phyloP scores from a whole-genome alignment of 2,329 filamentous ascomycete genomes.

The Pyricularia pennisetigena region DNA sequence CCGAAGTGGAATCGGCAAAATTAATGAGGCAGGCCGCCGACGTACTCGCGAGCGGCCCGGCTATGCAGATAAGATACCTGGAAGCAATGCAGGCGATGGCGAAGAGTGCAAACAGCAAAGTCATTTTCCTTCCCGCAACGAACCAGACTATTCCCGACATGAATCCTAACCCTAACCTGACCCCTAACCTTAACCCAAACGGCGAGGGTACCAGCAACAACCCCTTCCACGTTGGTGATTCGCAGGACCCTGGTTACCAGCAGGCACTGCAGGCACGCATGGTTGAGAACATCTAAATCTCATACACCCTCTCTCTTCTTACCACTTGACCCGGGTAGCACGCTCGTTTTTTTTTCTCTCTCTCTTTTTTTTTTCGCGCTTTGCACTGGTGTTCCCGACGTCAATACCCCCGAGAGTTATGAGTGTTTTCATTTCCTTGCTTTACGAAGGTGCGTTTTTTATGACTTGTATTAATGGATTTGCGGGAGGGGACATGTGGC shows the following conservation, averaged over 20 bases:
- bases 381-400: neutral
- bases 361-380: neutral
- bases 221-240: conserved; percentile 40
- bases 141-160: conserved; percentile 47
- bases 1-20: conserved; percentile 93
- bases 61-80: conserved; percentile 97
- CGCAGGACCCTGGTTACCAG: conserved; percentile 56
- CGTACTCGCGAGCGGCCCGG: conserved; percentile 81
- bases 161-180: conserved; percentile 20
- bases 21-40: conserved; percentile 90
- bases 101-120: conserved; percentile 80
- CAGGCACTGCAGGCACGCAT: conserved; percentile 72
- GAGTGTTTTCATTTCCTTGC: neutral
- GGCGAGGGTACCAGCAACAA: conserved; percentile 32
- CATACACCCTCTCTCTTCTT: neutral
- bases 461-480: neutral
- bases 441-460: neutral
- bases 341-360: neutral
- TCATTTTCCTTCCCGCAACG: conserved; percentile 67
- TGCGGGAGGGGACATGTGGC: neutral
- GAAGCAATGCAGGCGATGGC: conserved; percentile 99
- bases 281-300: conserved; percentile 70
- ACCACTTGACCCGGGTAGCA: neutral
- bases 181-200: conserved; percentile 20
- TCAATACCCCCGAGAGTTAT: neutral